Evolutionary conservation across 2,329 filamentous ascomycete genomes (phyloP).

Genomic region (Diplodia scrobiculata): DNA sequence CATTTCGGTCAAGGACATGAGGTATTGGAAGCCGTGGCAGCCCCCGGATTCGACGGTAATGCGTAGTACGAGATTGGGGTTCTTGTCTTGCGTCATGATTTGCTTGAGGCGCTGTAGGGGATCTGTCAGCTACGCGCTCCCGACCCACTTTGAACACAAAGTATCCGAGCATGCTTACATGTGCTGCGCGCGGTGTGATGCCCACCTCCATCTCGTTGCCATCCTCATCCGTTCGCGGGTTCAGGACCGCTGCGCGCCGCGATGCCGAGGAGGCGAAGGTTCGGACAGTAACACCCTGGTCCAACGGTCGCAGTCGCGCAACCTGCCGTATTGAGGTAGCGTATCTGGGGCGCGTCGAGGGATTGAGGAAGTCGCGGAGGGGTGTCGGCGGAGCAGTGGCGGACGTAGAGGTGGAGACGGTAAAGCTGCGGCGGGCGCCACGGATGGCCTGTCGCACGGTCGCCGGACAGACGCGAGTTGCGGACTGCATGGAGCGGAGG

Average conservation of each 20-base stretch:
- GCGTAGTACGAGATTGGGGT: conserved; percentile 82
- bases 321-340: background rate
- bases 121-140: background rate
- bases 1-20: conserved; percentile 76
- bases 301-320: background rate
- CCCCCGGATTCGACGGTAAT: conserved; percentile 91
- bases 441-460: conserved; percentile 6
- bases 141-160: no score
- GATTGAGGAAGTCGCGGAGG: conserved; percentile 12
- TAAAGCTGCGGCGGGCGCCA: conserved; percentile 14
- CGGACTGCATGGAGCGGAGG: conserved; percentile 33
- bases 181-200: conserved; percentile 80
- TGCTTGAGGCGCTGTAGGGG: conserved; percentile 64
- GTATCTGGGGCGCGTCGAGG: background rate
- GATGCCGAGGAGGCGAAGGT: conserved; percentile 9
- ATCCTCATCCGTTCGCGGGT: conserved; percentile 77
- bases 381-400: conserved; percentile 8
- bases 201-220: conserved; percentile 81
- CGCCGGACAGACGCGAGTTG: conserved; percentile 12
- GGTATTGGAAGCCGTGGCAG: conserved; percentile 96
- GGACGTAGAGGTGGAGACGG: conserved; percentile 5
- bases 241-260: conserved; percentile 52
- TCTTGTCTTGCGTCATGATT: conserved; percentile 58
- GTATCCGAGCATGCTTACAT: conserved; percentile 55
- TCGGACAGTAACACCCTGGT: background rate